These are phyloP conservation scores for Allantophomopsis lycopodina DNA, from an alignment of 2,329 filamentous ascomycete species.

Conservation along the genomic window DNA sequence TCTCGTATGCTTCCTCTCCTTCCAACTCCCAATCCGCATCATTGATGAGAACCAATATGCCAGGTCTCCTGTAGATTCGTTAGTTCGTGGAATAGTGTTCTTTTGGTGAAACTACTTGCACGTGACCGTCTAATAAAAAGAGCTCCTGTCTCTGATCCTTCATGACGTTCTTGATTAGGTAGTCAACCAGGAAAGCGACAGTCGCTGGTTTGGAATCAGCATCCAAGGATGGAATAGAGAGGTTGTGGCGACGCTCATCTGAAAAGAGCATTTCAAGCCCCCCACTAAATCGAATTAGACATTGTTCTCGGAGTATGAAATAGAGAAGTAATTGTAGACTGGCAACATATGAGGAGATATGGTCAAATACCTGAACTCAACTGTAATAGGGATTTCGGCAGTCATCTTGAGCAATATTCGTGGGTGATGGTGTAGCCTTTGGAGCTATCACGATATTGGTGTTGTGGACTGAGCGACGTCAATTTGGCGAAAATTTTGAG, in stretches of 20 bases:
- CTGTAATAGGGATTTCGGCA: slow-evolving; percentile 39
- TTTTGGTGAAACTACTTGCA: slow-evolving; percentile 47
- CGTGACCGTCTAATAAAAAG: slow-evolving; percentile 74
- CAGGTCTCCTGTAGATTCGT: slow-evolving; percentile 55
- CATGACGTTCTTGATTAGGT: slow-evolving; percentile 75
- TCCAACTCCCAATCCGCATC: slow-evolving; percentile 98
- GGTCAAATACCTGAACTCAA: slow-evolving; percentile 46
- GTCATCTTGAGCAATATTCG: not conserved
- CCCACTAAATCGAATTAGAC: slow-evolving; percentile 33
- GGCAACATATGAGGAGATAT: not conserved
- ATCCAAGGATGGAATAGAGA: slow-evolving; percentile 53
- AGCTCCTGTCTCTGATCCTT: slow-evolving; percentile 74
- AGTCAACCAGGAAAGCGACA: slow-evolving; percentile 61
- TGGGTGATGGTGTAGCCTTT: no score
- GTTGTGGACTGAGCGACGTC: no score
- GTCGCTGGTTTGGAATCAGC: slow-evolving; percentile 46
- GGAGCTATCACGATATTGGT: no score
- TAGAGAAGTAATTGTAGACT: not conserved
- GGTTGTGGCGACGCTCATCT: slow-evolving; percentile 58
- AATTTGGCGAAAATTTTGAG: no score
- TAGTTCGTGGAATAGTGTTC: not conserved
- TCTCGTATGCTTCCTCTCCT: slow-evolving; percentile 79
- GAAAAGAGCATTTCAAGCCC: slow-evolving; percentile 91
- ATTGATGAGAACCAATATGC: slow-evolving; percentile 92
- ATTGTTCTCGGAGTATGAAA: slow-evolving; percentile 19